Base-by-base conservation (phyloP, 2,329 filamentous ascomycete genomes). In the Aureobasidium sp. region DNA sequence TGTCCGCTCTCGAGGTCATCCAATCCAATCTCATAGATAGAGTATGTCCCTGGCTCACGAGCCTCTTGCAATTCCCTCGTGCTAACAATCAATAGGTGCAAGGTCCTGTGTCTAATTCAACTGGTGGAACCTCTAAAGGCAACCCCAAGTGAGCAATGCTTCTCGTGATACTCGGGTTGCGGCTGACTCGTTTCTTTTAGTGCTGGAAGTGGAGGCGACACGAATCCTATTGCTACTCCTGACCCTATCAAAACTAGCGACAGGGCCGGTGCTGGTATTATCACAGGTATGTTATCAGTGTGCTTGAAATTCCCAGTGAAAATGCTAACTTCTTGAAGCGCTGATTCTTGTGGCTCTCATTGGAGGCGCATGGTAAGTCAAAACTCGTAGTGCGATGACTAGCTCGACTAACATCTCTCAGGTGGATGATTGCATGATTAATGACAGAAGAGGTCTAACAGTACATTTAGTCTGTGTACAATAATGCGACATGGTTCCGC, bases 231-330 rank as follows among this genome's bases (percentile, higher is more conserved):
- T 17, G 68, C 63, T 5, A 70, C 73, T 8, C 71, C 70, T 62
- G 65, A 71, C 36, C 64, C 74, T 1, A 79, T 86, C 37, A 84
- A 82, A 2, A 79, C 78, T 1, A 84, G 80, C 8, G 89, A 92
- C 69, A 83, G 78, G 65, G 87, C 83, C 7, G 90, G 88, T 12
- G 89, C 88, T 44, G 83, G 83, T n/a, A 81, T 90, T 64, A 66
- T 84, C 52, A 91, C 88, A 42, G 47, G 57, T 60, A 27, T 25
- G 57, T 41, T 12, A 9, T 15, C 17, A 17, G 8, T 3, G 8
- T 22, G 3, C 39, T 14, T 6, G 11, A 42, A 14, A 3, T 11
- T 27, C 3, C 22, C 7, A 22, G 25, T 11, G 22, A 49, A 25
- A 3, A 6, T n/a, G 34, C 44, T 51, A 12, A 41, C 20, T 5